phyloP scores from a whole-genome alignment of 208 protist genomes.

The Vickermania spadyakhi region DNA sequence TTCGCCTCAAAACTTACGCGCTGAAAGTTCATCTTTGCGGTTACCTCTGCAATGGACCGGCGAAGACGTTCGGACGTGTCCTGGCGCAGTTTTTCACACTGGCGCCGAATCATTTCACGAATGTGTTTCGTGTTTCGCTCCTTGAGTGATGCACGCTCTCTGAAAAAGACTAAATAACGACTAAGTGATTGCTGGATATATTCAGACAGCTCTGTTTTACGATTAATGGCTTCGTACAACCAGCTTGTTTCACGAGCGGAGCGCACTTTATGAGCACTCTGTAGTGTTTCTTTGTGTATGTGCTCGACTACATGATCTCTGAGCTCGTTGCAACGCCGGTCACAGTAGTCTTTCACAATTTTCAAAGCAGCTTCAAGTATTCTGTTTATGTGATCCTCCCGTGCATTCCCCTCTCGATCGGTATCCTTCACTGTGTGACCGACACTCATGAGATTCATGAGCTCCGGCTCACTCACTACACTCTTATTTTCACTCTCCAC shows the following conservation, averaged over 20 bases:
- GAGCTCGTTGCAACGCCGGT: constrained; percentile 20
- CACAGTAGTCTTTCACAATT: constrained; percentile 28
- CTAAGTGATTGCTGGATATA: constrained; percentile 30
- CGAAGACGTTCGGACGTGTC: constrained; percentile 14
- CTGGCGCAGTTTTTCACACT: constrained; percentile 12
- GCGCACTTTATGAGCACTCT: constrained; percentile 31
- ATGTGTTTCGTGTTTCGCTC: constrained; percentile 20
- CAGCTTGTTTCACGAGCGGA: constrained; percentile 23
- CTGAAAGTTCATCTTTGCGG: constrained; percentile 13
- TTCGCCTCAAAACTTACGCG: constrained; percentile 7
- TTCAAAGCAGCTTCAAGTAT: constrained; percentile 14
- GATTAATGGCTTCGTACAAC: constrained; percentile 25
- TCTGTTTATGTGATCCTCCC: constrained; percentile 6
- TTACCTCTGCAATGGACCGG: constrained; percentile 17
- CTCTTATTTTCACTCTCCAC: no score
- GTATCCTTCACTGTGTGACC: background rate
- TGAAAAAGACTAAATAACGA: constrained; percentile 32
- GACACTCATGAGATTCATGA: no score
- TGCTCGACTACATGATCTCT: constrained; percentile 37
- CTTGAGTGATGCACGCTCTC: constrained; percentile 22
- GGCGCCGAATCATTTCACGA: constrained; percentile 15
- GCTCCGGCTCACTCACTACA: no score
- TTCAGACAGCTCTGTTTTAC: constrained; percentile 24
- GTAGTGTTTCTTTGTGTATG: constrained; percentile 35
- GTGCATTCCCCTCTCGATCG: background rate